Evolutionary conservation across 2,329 filamentous ascomycete species (phyloP).

Genomic region (Colletotrichum higginsianum): DNA sequence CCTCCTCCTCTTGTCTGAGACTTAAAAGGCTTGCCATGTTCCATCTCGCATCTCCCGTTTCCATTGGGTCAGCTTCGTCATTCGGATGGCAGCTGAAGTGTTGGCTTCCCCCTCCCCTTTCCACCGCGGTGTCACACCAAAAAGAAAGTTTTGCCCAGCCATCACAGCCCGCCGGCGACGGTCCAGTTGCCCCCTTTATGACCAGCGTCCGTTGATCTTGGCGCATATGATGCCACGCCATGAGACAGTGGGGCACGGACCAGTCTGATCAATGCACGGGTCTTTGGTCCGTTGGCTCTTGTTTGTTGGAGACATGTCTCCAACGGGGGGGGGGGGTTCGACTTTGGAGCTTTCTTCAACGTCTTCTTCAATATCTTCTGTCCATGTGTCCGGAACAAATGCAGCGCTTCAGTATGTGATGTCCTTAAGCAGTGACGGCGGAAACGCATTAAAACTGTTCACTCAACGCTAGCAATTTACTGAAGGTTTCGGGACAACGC

Average conservation of each 20-base stretch:
- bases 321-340: background rate
- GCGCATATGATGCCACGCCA: slow-evolving; percentile 24
- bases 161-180: background rate
- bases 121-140: background rate
- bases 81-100: background rate
- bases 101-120: background rate
- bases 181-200: slow-evolving; percentile 19
- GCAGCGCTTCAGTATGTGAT: no score
- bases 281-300: background rate
- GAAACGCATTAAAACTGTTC: no score
- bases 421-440: no score
- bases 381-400: no score
- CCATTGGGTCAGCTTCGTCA: background rate
- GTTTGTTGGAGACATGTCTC: background rate
- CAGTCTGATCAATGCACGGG: background rate
- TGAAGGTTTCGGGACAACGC: no score
- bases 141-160: slow-evolving; percentile 6
- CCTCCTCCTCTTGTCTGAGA: slow-evolving; percentile 1
- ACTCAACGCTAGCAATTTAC: no score
- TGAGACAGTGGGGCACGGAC: background rate
- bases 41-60: background rate
- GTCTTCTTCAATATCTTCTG: background rate
- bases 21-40: background rate
- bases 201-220: slow-evolving; percentile 11
- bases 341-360: background rate